Conservation (phyloP, 2,329 filamentous ascomycete species). For the Fusarium sp. region DNA sequence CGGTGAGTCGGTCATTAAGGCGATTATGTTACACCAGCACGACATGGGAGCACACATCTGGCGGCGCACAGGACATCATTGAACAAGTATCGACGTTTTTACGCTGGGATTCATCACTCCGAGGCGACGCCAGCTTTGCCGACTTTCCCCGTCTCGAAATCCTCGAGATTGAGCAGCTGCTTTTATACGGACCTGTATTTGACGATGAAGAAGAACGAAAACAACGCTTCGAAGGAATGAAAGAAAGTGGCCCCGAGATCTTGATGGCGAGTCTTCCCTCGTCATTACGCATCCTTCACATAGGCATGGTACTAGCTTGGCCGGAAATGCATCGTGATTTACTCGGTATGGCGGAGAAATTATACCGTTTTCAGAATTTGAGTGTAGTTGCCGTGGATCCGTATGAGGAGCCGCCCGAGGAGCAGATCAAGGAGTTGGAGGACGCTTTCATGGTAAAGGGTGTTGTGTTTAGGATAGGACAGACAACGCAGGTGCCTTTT, state of each 20-base stretch:
- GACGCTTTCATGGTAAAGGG: conserved; percentile 37
- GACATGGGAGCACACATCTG: conserved; percentile 44
- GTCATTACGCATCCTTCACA: conserved; percentile 42
- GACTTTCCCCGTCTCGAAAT: conserved; percentile 47
- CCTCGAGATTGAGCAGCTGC: conserved; percentile 45
- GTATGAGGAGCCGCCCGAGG: conserved; percentile 33
- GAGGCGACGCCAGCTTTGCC: conserved; percentile 44
- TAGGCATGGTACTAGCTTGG: conserved; percentile 48
- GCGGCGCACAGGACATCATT: conserved; percentile 44
- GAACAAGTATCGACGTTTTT: conserved; percentile 44
- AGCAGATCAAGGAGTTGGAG: conserved; percentile 40
- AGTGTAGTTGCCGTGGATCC: conserved; percentile 45
- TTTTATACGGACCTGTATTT: conserved; percentile 47
- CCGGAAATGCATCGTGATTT: conserved; percentile 45
- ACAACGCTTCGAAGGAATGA: conserved; percentile 33
- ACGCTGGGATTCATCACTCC: conserved; percentile 44
- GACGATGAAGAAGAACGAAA: conserved; percentile 41
- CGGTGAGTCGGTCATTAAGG: conserved; percentile 38
- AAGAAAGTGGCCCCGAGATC: conserved; percentile 39
- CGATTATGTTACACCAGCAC: conserved; percentile 46
- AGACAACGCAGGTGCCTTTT: conserved; percentile 45
- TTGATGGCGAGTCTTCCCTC: conserved; percentile 46
- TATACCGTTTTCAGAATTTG: conserved; percentile 42
- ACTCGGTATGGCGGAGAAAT: conserved; percentile 40
- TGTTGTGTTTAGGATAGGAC: conserved; percentile 38